A percentile compares a stretch with the other conserved stretches of the same genome.
These are phyloP conservation scores for Cryptococcus jaspeensis DNA, from an alignment of 1,284 basidiomycete genomes.

Conservation along the genomic window DNA sequence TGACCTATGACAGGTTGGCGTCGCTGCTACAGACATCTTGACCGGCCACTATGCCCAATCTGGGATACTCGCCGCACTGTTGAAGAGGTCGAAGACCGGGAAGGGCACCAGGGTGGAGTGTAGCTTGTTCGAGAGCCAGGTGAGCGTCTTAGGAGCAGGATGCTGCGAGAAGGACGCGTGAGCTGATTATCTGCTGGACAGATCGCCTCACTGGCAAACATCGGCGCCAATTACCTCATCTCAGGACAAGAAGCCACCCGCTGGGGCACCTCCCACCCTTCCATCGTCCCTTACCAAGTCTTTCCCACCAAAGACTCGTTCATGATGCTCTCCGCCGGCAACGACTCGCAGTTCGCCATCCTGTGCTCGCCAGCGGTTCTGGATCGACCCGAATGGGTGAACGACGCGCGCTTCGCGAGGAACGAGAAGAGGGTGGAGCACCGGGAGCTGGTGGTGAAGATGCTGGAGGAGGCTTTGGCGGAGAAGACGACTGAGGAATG, in stretches of 20 bases:
- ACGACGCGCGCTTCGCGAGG: slow-evolving; percentile 61
- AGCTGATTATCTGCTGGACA: slow-evolving; percentile 41
- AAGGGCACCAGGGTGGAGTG: slow-evolving; percentile 88
- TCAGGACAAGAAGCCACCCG: slow-evolving; percentile 80
- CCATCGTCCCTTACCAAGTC: slow-evolving; percentile 87
- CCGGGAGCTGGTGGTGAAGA: slow-evolving; percentile 66
- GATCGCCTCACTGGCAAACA: slow-evolving; percentile 89
- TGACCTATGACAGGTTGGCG: slow-evolving; percentile 61
- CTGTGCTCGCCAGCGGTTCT: slow-evolving; percentile 45
- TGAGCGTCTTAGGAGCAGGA: slow-evolving; percentile 38
- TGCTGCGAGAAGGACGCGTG: neutral
- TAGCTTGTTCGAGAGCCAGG: slow-evolving; percentile 82
- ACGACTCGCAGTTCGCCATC: slow-evolving; percentile 71
- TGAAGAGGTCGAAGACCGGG: slow-evolving; percentile 79
- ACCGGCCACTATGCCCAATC: slow-evolving; percentile 84
- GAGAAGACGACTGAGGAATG: slow-evolving; percentile 65
- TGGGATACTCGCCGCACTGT: slow-evolving; percentile 84
- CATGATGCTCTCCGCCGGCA: slow-evolving; percentile 91
- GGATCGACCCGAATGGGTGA: slow-evolving; percentile 39
- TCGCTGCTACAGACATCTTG: slow-evolving; percentile 80
- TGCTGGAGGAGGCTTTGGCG: slow-evolving; percentile 66
- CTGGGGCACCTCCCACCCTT: slow-evolving; percentile 85
- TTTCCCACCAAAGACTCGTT: slow-evolving; percentile 86
- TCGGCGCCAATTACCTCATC: slow-evolving; percentile 90
- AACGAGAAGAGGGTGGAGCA: slow-evolving; percentile 77